Evolutionary conservation across 352 stramenopile species (phyloP).

Genomic region (Globisporangium uncinulatum): DNA sequence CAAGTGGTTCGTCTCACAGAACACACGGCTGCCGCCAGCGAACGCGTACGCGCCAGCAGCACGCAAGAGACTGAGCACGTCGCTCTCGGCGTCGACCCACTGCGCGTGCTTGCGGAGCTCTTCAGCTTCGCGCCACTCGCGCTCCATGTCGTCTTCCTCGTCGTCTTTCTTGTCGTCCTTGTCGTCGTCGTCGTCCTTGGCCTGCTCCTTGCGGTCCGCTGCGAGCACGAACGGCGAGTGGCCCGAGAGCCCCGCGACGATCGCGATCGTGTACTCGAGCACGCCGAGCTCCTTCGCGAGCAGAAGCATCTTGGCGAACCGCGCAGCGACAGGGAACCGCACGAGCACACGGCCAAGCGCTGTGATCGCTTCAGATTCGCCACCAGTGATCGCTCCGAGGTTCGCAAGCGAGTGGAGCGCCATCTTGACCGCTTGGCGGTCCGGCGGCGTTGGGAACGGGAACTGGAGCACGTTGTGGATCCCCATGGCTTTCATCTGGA

Average conservation of each 20-base stretch:
- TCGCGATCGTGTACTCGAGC: conserved; percentile 78
- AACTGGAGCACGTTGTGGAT: conserved; percentile 94
- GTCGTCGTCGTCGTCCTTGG: conserved; percentile 24
- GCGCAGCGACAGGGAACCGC: conserved; percentile 80
- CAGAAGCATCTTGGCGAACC: conserved; percentile 90
- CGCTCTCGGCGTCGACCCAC: conserved; percentile 78
- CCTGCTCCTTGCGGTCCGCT: conserved; percentile 49
- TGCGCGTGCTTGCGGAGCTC: conserved; percentile 63
- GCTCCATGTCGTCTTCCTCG: conserved; percentile 60
- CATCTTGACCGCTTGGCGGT: conserved; percentile 79
- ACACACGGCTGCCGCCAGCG: conserved; percentile 47
- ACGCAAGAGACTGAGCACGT: conserved; percentile 72
- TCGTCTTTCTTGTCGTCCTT: conserved; percentile 12
- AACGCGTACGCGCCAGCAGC: conserved; percentile 77
- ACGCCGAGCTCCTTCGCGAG: conserved; percentile 62
- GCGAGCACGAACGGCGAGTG: conserved; percentile 71
- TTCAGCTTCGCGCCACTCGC: conserved; percentile 69
- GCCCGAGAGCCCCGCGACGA: conserved; percentile 69
- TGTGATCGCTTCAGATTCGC: conserved; percentile 68
- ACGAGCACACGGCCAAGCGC: conserved; percentile 74
- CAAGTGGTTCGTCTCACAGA: conserved; percentile 71
- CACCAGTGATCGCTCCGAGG: conserved; percentile 58
- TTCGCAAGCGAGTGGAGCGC: conserved; percentile 85
- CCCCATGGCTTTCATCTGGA: conserved; percentile 98
- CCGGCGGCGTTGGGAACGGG: conserved; percentile 94